Conservation (phyloP, 208 protist species). For the Tritrichomonas foetus region DNA sequence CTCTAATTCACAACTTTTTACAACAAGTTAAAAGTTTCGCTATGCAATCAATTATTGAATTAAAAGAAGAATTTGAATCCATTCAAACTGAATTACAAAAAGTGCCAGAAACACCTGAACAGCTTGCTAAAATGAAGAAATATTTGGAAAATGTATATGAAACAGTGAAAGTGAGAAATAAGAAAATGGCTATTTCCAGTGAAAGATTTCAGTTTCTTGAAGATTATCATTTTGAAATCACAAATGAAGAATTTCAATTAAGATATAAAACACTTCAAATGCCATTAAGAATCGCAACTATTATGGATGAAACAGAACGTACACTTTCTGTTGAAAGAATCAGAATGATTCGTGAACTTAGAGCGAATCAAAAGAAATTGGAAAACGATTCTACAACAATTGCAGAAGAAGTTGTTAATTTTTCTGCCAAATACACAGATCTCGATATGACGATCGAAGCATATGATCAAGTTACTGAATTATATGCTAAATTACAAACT, state of each 20-base stretch:
- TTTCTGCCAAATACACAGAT: background rate
- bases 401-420: background rate
- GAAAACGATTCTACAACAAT: background rate
- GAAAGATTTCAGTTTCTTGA: slow-evolving; percentile 20
- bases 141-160: background rate
- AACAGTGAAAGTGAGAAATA: background rate
- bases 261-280: slow-evolving; percentile 1
- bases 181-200: background rate
- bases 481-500: background rate
- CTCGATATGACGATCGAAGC: slow-evolving; percentile 1
- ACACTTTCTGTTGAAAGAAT: background rate
- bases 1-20: background rate
- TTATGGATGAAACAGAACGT: slow-evolving; percentile 3
- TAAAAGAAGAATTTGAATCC: background rate
- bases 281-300: background rate
- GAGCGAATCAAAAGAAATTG: background rate
- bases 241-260: background rate
- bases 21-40: background rate
- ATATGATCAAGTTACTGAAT: background rate
- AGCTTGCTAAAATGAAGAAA: background rate
- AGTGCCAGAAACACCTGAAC: background rate
- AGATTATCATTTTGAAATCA: slow-evolving; percentile 11
- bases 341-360: slow-evolving; percentile 10
- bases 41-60: background rate
- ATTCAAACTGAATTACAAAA: background rate